Evolutionary conservation across 2,329 filamentous ascomycete species (phyloP).

Genomic region (Botrytis sinoallii): DNA sequence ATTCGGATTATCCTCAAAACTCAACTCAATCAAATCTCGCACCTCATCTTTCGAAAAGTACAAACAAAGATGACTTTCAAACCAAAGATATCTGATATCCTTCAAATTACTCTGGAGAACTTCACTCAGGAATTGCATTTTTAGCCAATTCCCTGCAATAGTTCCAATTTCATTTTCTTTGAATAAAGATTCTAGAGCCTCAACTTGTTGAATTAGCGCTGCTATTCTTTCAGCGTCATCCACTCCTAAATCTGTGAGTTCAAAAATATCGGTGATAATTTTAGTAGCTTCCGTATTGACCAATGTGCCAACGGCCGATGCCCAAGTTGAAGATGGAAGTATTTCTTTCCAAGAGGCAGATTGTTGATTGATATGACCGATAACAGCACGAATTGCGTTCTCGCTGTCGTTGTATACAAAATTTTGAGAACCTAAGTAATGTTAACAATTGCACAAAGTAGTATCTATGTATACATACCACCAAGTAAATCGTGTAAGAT

Average conservation of each 20-base stretch:
- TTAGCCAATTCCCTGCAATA: conserved; percentile 60
- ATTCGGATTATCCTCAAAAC: conserved; percentile 59
- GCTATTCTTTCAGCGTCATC: conserved; percentile 63
- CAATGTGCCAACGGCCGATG: conserved; percentile 59
- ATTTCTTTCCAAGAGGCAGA: conserved; percentile 57
- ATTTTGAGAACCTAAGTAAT: conserved; percentile 49
- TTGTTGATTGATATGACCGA: conserved; percentile 51
- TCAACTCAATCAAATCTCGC: conserved; percentile 58
- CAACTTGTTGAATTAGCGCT: conserved; percentile 54
- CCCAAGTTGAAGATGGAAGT: conserved; percentile 59
- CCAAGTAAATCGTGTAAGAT: conserved; percentile 60
- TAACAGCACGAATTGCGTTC: conserved; percentile 52
- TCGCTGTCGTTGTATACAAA: conserved; percentile 56
- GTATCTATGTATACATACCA: conserved; percentile 37
- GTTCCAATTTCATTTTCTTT: conserved; percentile 54
- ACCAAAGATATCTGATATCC: conserved; percentile 62
- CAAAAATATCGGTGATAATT: conserved; percentile 60
- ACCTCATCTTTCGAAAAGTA: conserved; percentile 62
- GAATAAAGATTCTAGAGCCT: conserved; percentile 59
- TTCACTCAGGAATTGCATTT: conserved; percentile 62
- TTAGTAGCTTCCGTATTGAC: conserved; percentile 58
- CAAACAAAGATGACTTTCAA: conserved; percentile 62
- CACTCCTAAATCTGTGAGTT: conserved; percentile 58
- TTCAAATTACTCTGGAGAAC: conserved; percentile 64
- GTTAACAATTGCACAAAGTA: conserved; percentile 8